These are phyloP conservation scores for Babesia ovata DNA, from an alignment of 169 alveolate genomes.

Conservation along the genomic window DNA sequence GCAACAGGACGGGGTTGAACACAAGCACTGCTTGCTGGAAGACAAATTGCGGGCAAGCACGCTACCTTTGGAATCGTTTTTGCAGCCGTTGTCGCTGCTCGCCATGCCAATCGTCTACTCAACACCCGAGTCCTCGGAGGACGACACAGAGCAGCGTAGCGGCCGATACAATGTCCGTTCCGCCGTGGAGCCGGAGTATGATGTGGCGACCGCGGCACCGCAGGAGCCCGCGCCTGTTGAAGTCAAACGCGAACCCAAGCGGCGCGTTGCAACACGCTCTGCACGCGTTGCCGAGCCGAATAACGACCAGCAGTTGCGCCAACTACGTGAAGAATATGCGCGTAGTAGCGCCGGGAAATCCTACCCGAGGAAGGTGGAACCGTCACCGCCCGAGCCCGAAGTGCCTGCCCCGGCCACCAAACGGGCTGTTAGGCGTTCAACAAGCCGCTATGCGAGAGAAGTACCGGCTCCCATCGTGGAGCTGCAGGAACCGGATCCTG, in stretches of 20 bases:
- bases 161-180: neutral
- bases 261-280: neutral
- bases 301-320: constrained; percentile 8
- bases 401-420: constrained; percentile 8
- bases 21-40: constrained; percentile 28
- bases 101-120: constrained; percentile 18
- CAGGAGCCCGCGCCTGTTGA: neutral
- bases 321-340: constrained; percentile 33
- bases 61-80: constrained; percentile 21
- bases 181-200: too few species aligned
- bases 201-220: neutral
- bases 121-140: neutral
- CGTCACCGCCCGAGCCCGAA: constrained; percentile 21
- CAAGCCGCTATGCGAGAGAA: neutral
- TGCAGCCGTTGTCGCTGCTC: constrained; percentile 34
- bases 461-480: neutral
- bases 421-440: neutral
- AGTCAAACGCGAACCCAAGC: neutral
- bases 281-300: neutral
- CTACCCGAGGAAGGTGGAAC: neutral
- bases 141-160: neutral
- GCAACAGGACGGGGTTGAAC: neutral
- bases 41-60: constrained; percentile 13
- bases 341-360: neutral
- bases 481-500: neutral